A percentile compares a stretch with the other conserved stretches of the same genome.
Evolutionary conservation across 2,329 filamentous ascomycete genomes (phyloP).

Genomic region (Fusarium sp.): DNA sequence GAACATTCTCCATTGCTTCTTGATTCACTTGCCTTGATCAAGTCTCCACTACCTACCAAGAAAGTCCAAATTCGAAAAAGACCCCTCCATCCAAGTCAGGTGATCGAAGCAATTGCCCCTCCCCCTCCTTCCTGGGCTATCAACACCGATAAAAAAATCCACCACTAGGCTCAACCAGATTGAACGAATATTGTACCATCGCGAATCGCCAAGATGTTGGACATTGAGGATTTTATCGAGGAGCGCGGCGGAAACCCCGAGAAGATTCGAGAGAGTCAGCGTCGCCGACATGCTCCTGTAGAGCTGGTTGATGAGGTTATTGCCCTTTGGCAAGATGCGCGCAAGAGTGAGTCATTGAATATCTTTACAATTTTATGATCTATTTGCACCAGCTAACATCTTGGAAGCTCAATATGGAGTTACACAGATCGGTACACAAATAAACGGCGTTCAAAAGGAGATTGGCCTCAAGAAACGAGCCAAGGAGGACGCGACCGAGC

Average conservation of each 20-base stretch:
- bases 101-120: slow-evolving; percentile 38
- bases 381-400: slow-evolving; percentile 13
- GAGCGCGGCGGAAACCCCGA: slow-evolving; percentile 93
- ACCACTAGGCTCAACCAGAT: slow-evolving; percentile 23
- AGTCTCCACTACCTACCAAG: not conserved
- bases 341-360: slow-evolving; percentile 63
- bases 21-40: not conserved
- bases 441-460: slow-evolving; percentile 90
- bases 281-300: slow-evolving; percentile 80
- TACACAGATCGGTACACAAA: slow-evolving; percentile 82
- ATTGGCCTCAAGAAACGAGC: slow-evolving; percentile 94
- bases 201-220: slow-evolving; percentile 66
- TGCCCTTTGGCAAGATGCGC: slow-evolving; percentile 84
- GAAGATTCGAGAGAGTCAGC: slow-evolving; percentile 91
- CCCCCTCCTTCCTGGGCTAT: slow-evolving; percentile 43
- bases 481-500: slow-evolving; percentile 86
- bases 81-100: slow-evolving; percentile 39
- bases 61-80: not conserved
- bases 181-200: slow-evolving; percentile 30
- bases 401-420: slow-evolving; percentile 72
- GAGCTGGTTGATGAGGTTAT: slow-evolving; percentile 93
- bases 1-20: not conserved
- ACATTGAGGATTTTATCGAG: slow-evolving; percentile 80
- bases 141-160: slow-evolving; percentile 40
- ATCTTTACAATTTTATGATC: not conserved